phyloP scores from a whole-genome alignment of 2,329 filamentous ascomycete genomes.

The Hysterium pulicare region DNA sequence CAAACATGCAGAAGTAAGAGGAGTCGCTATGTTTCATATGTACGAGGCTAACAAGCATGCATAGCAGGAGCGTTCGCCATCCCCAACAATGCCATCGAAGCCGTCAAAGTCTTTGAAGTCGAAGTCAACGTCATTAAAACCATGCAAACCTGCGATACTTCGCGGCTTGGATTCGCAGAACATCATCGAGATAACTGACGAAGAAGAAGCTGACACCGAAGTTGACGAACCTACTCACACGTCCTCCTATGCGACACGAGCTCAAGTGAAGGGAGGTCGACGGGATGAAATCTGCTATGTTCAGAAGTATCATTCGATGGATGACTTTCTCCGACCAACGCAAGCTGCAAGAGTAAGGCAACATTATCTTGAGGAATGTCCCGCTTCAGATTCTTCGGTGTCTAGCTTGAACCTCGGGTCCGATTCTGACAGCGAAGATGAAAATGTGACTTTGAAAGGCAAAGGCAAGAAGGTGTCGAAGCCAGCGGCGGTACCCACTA shows the following conservation, averaged over 20 bases:
- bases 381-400: background rate
- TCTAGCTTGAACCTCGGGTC: background rate
- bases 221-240: background rate
- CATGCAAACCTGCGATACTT: background rate
- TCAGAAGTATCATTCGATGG: background rate
- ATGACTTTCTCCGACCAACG: constrained; percentile 1
- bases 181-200: constrained; percentile 1
- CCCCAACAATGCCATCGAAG: no score
- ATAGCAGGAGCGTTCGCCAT: background rate
- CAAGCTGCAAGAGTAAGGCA: background rate
- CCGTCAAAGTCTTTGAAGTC: background rate
- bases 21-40: no score
- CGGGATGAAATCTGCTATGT: background rate
- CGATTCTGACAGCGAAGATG: background rate
- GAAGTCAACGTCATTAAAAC: background rate
- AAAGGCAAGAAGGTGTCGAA: background rate
- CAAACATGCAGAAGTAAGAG: no score
- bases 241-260: background rate
- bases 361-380: background rate
- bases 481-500: background rate
- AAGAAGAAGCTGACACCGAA: background rate
- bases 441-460: background rate
- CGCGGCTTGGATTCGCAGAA: background rate
- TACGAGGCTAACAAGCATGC: no score
- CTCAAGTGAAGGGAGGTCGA: background rate